Conservation (phyloP, 2,329 filamentous ascomycete genomes). For the Pyricularia sp. region DNA sequence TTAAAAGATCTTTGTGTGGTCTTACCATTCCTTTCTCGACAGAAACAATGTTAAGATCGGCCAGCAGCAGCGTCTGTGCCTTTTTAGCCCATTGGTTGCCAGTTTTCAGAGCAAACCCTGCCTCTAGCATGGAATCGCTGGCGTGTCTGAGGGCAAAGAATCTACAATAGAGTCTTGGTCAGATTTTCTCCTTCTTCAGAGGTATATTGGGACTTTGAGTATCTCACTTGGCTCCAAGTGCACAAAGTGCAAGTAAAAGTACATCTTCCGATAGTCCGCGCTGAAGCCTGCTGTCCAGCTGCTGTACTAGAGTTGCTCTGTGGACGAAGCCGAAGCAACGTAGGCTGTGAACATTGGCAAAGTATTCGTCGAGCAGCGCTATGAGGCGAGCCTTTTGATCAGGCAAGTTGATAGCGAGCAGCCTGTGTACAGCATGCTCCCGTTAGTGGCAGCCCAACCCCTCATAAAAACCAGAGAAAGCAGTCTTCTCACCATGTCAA, state of each 20-base stretch:
- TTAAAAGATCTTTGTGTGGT: background rate
- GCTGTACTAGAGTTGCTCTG: constrained; percentile 12
- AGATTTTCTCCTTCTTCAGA: background rate
- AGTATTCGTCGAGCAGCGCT: constrained; percentile 13
- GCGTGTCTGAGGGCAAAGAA: constrained; percentile 5
- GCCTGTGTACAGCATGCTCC: background rate
- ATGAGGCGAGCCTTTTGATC: background rate
- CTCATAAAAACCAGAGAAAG: background rate
- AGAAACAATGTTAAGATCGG: constrained; percentile 6
- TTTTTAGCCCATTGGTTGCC: constrained; percentile 11
- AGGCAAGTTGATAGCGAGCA: background rate
- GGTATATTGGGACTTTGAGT: background rate
- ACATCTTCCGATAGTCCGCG: constrained; percentile 2
- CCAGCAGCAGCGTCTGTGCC: constrained; percentile 8
- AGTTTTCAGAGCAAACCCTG: constrained; percentile 5
- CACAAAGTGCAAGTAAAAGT: constrained; percentile 10
- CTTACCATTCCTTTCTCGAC: constrained; percentile 10
- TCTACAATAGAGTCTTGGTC: background rate
- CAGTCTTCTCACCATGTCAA: constrained; percentile 1
- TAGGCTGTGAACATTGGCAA: constrained; percentile 13
- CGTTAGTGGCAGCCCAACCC: background rate
- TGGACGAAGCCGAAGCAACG: constrained; percentile 15
- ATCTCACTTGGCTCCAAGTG: constrained; percentile 11
- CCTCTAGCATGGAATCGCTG: background rate
- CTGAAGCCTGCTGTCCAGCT: constrained; percentile 7